Evolutionary conservation across 805 yeast species (phyloP), one percentile per base, ranked within the genome.

Genomic region (Candida arabinofermentans): DNA sequence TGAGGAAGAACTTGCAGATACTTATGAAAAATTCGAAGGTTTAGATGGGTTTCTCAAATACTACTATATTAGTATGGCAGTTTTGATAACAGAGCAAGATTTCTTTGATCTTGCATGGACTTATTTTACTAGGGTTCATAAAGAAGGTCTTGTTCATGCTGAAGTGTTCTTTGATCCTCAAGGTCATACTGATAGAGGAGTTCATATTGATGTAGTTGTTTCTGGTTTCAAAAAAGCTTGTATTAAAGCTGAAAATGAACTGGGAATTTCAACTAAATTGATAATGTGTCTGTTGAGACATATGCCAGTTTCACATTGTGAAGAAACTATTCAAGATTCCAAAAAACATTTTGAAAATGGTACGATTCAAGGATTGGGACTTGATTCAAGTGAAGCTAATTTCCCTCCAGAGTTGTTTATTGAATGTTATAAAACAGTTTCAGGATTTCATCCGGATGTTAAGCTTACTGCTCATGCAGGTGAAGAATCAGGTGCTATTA

Each of bases 91-190:
- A 8, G 88, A 83, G 54, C 67, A 77, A 37, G 96, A 86, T 65
- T 86, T 86, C 62, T 81, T 73, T 50, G 86, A 85, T 51, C 68
- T 86, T 50, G 87, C 91, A 13, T 79, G 79, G 77, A 79, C 75
- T 5, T 85, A 85, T 61, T 82, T 84, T 65, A 58, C 57, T 35
- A 79, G 73, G 50, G 86, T 84, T 4, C 57, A 70, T 36, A 49
- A 55, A 8, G 85, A 83, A 54, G 85, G 86, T 14, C 66, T 83
- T 39, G 59, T 58, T 42, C 95, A 86, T 58, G 75, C 87, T 2
- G 95, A 86, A 64, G 79, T 80, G 1, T 86, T 86, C 60, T 86
- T 83, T 52, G 95, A 86, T 57, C 95, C 95, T 16, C 95, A 86
- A 64, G 87, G 88, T 9, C 95, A 86, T 54, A 71, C 84, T 23